Percentiles rank a stretch among this genome's conserved stretches.
These are phyloP conservation scores for Solanum paucissectum DNA, from an alignment of 257 asterid genomes.

Conservation along the genomic window DNA sequence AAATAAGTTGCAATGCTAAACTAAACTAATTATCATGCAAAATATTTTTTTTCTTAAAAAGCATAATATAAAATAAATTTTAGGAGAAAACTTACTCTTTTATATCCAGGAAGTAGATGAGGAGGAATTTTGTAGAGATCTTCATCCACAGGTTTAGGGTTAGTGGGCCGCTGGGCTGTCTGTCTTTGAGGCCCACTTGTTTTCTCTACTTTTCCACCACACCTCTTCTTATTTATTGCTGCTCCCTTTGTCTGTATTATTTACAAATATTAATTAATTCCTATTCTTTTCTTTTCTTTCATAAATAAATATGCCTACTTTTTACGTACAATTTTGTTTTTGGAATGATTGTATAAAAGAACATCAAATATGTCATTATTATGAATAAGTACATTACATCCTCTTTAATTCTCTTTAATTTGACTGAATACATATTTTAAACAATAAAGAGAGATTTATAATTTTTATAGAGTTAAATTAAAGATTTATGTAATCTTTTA, in stretches of 20 bases:
- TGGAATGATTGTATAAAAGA: background rate
- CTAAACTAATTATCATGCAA: background rate
- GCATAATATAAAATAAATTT: background rate
- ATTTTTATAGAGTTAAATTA: background rate
- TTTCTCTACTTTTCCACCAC: background rate
- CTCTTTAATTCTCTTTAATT: background rate
- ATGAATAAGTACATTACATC: background rate
- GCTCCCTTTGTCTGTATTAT: background rate
- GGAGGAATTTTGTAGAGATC: constrained; percentile 86
- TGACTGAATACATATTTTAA: background rate
- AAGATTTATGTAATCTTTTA: background rate
- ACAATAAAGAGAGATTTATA: background rate
- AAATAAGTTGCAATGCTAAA: background rate
- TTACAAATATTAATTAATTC: background rate
- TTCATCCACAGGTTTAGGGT: constrained; percentile 77
- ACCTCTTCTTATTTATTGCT: background rate
- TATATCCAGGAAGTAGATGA: constrained; percentile 44
- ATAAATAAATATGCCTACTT: background rate
- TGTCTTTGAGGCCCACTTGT: constrained; percentile 13
- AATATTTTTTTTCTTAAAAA: background rate
- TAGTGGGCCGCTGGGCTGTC: background rate
- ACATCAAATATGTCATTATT: background rate
- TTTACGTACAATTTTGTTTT: background rate
- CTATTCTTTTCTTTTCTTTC: background rate
- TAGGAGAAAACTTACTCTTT: constrained; percentile 24